Evolutionary conservation across 495 filamentous ascomycete genomes (phyloP), one percentile per base, ranked within the genome.

Genomic region (Aspergillus sparsus): DNA sequence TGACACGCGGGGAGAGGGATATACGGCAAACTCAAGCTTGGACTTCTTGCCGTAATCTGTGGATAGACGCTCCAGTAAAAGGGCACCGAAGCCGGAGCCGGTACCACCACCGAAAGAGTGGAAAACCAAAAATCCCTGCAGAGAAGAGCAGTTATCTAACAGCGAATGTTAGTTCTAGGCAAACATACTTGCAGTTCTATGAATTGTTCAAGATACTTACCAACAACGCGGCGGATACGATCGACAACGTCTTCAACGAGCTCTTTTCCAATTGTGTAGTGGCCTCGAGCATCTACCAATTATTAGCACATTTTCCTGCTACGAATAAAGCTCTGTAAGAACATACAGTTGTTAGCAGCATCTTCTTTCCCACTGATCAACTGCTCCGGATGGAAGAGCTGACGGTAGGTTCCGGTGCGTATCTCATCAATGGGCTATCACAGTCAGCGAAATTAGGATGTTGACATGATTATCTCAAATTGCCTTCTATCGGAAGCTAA

Each of bases 81-180:
- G 84, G 58, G 91, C 88, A 74, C 91, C 91, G 65, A 95, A 96
- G 53, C 91, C 91, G 60, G 91, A 96, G 53, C 91, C 91, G 62
- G 91, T 96, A 78, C 91, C 91, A 73, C 91, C 91, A 67, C 91
- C 91, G 68, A 95, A 96, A 53, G 91, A 94, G 81, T 95, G 91
- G 85, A 96, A 96, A 75, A 95, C 87, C 54, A 96, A 75, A 81
- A 96, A 96, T 52, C 91, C 91, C 77, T 96, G 91, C 15, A 96
- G 89, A 49, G 87, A 92, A 56, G 85, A 82, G 83, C 91, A 96
- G 83, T 94, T 95, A 76, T 96, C 91, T 93, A 61, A 39, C 31
- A 39, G 53, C 6, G 15, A 53, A 75, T 55, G 74, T 66, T 53
- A 60, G 53, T 37, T 39, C 11, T 9, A 34, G 45, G 11, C 6